phyloP scores from a whole-genome alignment of 805 yeast species.

The Spathaspora sp. region DNA sequence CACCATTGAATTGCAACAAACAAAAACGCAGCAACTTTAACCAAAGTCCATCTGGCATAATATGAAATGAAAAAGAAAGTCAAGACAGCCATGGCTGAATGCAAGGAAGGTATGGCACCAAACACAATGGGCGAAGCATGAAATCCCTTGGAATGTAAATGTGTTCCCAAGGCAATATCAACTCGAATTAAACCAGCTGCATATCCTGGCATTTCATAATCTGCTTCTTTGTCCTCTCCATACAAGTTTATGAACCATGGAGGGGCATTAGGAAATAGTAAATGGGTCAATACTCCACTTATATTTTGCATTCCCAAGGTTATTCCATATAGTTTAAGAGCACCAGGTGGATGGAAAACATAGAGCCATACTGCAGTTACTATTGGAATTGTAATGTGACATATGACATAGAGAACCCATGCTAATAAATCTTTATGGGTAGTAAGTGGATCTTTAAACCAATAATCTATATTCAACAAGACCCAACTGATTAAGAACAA shows the following conservation, averaged over 20 bases:
- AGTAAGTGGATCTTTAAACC: conserved; percentile 38
- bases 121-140: conserved; percentile 67
- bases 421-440: conserved; percentile 52
- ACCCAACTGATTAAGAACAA: conserved; percentile 46
- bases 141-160: conserved; percentile 58
- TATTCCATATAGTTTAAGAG: conserved; percentile 47
- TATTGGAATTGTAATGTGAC: conserved; percentile 60
- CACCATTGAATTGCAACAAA: conserved; percentile 66
- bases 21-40: conserved; percentile 31
- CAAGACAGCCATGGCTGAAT: conserved; percentile 62
- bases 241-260: conserved; percentile 69
- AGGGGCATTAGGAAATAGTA: conserved; percentile 66
- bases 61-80: conserved; percentile 41
- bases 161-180: conserved; percentile 56
- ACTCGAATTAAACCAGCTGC: conserved; percentile 70
- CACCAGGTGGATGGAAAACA: conserved; percentile 65
- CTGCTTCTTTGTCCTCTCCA: conserved; percentile 53
- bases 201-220: conserved; percentile 67
- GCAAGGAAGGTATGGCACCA: conserved; percentile 63
- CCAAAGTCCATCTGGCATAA: conserved; percentile 31
- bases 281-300: conserved; percentile 58
- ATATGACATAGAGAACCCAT: conserved; percentile 62
- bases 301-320: conserved; percentile 61
- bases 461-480: conserved; percentile 43
- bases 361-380: conserved; percentile 61